A percentile compares a stretch with the other conserved stretches of the same genome.
phyloP scores from a whole-genome alignment of 2,329 filamentous ascomycete species.

The Akanthomyces muscarius region DNA sequence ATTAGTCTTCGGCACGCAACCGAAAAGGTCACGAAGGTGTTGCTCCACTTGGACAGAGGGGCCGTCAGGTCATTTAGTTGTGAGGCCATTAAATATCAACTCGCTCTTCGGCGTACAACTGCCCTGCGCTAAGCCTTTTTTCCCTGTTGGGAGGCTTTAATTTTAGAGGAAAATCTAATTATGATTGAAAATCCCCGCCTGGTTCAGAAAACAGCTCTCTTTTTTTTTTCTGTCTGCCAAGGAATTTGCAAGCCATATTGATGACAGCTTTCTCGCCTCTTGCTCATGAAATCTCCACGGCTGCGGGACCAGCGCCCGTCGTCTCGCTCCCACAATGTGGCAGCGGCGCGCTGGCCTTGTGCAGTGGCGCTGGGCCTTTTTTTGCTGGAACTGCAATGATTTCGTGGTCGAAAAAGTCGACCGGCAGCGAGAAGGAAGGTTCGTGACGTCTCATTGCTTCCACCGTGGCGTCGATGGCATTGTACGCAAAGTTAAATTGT shows the following conservation, averaged over 20 bases:
- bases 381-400: slow-evolving; percentile 18
- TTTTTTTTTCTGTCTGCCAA: neutral
- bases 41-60: neutral
- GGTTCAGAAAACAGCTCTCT: no score
- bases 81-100: no score
- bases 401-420: slow-evolving; percentile 23
- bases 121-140: no score
- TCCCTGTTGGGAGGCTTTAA: no score
- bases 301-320: neutral
- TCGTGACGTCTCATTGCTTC: slow-evolving; percentile 22
- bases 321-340: neutral
- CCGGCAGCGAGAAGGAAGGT: slow-evolving; percentile 20
- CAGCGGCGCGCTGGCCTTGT: neutral
- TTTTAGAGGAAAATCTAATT: no score
- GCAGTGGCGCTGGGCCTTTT: neutral
- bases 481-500: slow-evolving; percentile 22
- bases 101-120: no score
- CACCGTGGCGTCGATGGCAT: slow-evolving; percentile 21
- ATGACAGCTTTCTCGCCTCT: neutral
- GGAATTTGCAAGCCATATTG: neutral
- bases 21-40: neutral
- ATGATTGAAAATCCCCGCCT: no score
- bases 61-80: neutral
- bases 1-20: neutral
- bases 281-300: neutral